Evolutionary conservation across 805 yeast genomes (phyloP), one percentile per base, ranked within the genome.

Genomic region (Starmerella sirachaensis): DNA sequence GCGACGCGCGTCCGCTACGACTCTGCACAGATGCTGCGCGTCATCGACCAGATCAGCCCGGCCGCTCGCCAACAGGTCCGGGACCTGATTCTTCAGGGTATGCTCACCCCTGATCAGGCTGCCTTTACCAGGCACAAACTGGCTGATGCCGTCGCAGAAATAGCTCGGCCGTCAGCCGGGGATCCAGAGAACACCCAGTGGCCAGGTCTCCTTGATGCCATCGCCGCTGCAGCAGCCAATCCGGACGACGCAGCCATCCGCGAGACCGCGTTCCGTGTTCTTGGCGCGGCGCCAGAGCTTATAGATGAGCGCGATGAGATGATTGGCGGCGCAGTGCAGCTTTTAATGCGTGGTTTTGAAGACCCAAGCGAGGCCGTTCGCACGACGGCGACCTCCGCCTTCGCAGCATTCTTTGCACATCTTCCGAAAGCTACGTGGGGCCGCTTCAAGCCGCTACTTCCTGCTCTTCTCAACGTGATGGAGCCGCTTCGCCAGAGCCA

Each of bases 121-220:
- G 74, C 73, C 44, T 73, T 72, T 45, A 84, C 84, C 22, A 76
- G 96, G 56, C 95, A 88, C 59, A 91, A 88, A 55, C 64, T 91
- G 33, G 77, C 95, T 2, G 98, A 91, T 64, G 93, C 94, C 7
- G 78, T 91, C 33, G 82, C 96, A 1, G 97, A 86, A 60, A 73
- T 88, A 31, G 93, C 95, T 2, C 76, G 77, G 51, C 38, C 46
- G 29, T 33, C 44, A 19, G 40, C 38, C 12, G 28, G 26, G 5
- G 42, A 42, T 20, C 30, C 35, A 7, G 33, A 18, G 28, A 38
- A 40, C 41, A 76, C 72, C 11, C 57, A 64, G 32, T 88, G 98
- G 98, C 72, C 77, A 12, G 86, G 82, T 29, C 69, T 91, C 26
- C 61, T 85, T 26, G 84, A 81, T 36, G 74, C 84, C 0, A 64